Percentiles rank a stretch among this genome's conserved stretches.
phyloP scores from a whole-genome alignment of 2,329 filamentous ascomycete species.

The Hypoxylon sp. region DNA sequence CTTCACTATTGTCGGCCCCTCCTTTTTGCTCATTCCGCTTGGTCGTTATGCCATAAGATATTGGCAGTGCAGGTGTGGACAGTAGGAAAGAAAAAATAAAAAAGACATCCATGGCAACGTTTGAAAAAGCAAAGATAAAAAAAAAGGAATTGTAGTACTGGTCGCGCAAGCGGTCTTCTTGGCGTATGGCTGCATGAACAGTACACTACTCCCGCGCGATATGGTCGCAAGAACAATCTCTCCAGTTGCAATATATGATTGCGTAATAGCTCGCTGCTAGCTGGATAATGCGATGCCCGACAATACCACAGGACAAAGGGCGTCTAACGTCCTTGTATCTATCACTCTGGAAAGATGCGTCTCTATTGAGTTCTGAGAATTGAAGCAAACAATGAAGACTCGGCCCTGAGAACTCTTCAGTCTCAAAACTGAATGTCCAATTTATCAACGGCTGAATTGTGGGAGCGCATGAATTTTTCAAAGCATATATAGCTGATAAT shows the following conservation, averaged over 20 bases:
- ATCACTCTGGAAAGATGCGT: not conserved
- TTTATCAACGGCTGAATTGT: constrained; percentile 5
- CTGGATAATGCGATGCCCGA: constrained; percentile 7
- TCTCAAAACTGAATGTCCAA: constrained; percentile 12
- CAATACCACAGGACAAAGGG: constrained; percentile 11
- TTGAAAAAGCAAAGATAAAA: constrained; percentile 18
- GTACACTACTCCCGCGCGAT: constrained; percentile 22
- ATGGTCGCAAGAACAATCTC: constrained; percentile 12
- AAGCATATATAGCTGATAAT: constrained; percentile 4
- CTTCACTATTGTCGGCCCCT: constrained; percentile 25
- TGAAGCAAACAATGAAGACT: constrained; percentile 1
- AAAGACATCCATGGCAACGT: not conserved
- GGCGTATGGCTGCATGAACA: constrained; percentile 18
- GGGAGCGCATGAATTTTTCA: not conserved
- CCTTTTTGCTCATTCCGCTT: constrained; percentile 8
- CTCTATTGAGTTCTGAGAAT: constrained; percentile 9
- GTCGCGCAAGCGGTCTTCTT: constrained; percentile 18
- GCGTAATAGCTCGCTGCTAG: constrained; percentile 13
- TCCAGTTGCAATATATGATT: constrained; percentile 6
- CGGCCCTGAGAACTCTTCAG: constrained; percentile 10
- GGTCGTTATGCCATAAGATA: constrained; percentile 24
- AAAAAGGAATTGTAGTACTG: constrained; percentile 15
- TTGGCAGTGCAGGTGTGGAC: constrained; percentile 23
- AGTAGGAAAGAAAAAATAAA: constrained; percentile 17
- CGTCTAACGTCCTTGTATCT: not conserved